phyloP scores from a whole-genome alignment of 345 rosid genomes.

The Lepidium sativum region DNA sequence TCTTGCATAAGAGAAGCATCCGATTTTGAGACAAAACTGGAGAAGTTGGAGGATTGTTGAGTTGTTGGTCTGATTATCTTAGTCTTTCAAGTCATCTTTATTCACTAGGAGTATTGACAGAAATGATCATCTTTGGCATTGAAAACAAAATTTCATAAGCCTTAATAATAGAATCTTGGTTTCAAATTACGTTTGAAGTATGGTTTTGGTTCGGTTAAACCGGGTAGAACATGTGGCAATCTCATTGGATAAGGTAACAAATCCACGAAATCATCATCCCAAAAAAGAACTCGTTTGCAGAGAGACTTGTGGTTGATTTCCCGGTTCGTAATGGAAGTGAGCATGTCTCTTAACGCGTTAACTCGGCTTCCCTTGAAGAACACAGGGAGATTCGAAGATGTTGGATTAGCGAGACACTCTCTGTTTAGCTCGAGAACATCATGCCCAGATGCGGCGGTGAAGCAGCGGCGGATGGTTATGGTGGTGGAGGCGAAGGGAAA shows the following conservation, averaged over 20 bases:
- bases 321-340: slow-evolving; percentile 44
- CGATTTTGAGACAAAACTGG: too few species aligned
- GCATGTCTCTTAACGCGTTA: slow-evolving; percentile 64
- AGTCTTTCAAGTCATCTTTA: too few species aligned
- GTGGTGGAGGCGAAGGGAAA: slow-evolving; percentile 84
- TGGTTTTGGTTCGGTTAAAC: background rate
- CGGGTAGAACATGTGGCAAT: slow-evolving; percentile 14
- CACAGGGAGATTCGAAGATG: slow-evolving; percentile 43
- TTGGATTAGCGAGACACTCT: slow-evolving; percentile 41
- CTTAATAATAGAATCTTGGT: too few species aligned
- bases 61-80: too few species aligned
- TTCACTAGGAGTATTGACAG: too few species aligned
- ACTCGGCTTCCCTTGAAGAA: slow-evolving; percentile 54
- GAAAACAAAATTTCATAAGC: too few species aligned
- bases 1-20: too few species aligned
- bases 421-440: slow-evolving; percentile 40
- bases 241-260: slow-evolving; percentile 37
- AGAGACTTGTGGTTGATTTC: background rate
- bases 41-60: too few species aligned
- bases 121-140: too few species aligned
- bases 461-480: slow-evolving; percentile 22
- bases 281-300: slow-evolving; percentile 1
- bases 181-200: background rate
- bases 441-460: slow-evolving; percentile 13
- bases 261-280: slow-evolving; percentile 11